Conservation (phyloP, 345 rosid species). For the Hibiscus syriacus region DNA sequence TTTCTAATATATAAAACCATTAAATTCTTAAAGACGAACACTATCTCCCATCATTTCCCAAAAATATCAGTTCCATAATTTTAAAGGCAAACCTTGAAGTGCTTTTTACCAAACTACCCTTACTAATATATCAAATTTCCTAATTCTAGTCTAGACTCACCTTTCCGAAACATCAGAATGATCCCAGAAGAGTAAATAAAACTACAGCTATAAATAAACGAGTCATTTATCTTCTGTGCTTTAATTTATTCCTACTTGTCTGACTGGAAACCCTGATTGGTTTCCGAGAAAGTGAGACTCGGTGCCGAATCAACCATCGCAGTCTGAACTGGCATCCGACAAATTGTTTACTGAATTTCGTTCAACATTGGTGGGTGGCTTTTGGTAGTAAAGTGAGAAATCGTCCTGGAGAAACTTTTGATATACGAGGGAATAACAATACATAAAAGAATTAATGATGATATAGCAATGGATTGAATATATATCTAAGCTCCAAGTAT, state of each 20-base stretch:
- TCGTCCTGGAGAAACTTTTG: neutral
- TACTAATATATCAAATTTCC: neutral
- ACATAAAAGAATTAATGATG: neutral
- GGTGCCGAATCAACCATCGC: neutral
- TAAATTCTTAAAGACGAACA: no score
- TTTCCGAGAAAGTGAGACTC: no score
- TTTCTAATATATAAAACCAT: no score
- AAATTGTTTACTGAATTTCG: neutral
- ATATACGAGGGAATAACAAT: neutral
- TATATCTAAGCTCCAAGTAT: conserved; percentile 6
- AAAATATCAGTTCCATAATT: neutral
- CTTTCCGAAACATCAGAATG: neutral
- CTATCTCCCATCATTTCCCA: no score
- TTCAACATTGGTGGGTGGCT: neutral
- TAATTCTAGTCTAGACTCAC: neutral
- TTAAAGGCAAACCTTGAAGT: neutral
- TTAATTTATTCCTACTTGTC: neutral
- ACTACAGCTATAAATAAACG: neutral
- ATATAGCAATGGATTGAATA: neutral
- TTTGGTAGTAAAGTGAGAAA: neutral
- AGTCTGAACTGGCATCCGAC: neutral
- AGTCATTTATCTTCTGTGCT: neutral
- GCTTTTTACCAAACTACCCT: neutral
- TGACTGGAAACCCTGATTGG: neutral
- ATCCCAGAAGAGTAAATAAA: neutral